Conservation (phyloP, 768 basidiomycete genomes). For the Lactarius trivialis region DNA sequence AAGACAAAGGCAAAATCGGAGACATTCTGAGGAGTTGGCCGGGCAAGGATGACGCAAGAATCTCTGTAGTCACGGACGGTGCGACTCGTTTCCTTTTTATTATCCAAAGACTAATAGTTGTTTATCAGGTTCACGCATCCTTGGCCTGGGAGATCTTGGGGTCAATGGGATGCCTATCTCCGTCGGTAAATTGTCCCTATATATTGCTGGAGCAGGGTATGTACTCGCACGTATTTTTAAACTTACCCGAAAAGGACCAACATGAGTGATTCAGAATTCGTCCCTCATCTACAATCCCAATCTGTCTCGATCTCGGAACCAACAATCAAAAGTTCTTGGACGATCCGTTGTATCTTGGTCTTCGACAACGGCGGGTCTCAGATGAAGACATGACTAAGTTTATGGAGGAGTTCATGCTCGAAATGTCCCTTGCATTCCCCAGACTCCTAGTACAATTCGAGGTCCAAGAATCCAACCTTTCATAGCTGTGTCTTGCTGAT, state of each 20-base stretch:
- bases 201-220: slow-evolving; percentile 85
- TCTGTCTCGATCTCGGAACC: slow-evolving; percentile 84
- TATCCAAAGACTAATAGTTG: neutral
- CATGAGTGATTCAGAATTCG: slow-evolving; percentile 47
- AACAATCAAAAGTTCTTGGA: slow-evolving; percentile 74
- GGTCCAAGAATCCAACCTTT: slow-evolving; percentile 32
- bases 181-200: slow-evolving; percentile 88
- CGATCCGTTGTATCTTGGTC: slow-evolving; percentile 87
- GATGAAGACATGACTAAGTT: slow-evolving; percentile 67
- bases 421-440: slow-evolving; percentile 69
- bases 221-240: slow-evolving; percentile 19
- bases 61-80: slow-evolving; percentile 91
- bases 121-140: slow-evolving; percentile 71
- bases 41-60: slow-evolving; percentile 66
- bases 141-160: slow-evolving; percentile 81
- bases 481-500: neutral
- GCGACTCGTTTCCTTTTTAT: slow-evolving; percentile 22
- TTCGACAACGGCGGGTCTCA: slow-evolving; percentile 60
- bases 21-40: slow-evolving; percentile 69
- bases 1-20: slow-evolving; percentile 76
- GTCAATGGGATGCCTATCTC: slow-evolving; percentile 84
- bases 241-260: neutral
- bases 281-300: slow-evolving; percentile 72
- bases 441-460: slow-evolving; percentile 84
- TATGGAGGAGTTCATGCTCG: slow-evolving; percentile 91